Evolutionary conservation across 2,329 filamentous ascomycete species (phyloP), one percentile per base, ranked within the genome.

Genomic region (Seiridium unicorne): DNA sequence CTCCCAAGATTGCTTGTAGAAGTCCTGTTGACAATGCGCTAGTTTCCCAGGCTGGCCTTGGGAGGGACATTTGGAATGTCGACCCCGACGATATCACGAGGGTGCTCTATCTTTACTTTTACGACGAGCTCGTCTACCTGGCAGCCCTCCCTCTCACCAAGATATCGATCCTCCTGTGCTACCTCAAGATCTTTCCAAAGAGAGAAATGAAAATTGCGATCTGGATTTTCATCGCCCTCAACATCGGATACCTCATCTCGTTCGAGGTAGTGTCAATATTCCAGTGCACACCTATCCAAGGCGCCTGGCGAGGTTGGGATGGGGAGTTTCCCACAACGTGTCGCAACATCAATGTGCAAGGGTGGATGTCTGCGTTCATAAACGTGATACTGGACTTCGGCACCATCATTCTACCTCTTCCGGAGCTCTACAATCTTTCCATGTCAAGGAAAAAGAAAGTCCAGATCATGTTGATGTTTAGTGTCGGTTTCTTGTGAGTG

Each of bases 101-200:
- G 31, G 32, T 58, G n/a, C 31, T 58, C 5, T 35, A 51, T 9
- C 11, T 58, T 4, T 58, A 51, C 13, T 58, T 26, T 26, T 51
- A 36, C 35, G 48, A 58, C 18, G 55, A 57, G 31, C 34, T 57
- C n/a, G 31, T 57, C 31, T 57, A 57, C 32, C 18, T 38, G 7
- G 13, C 44, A 1, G 31, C 36, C n/a, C 34, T 44, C 13, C n/a
- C 55, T 8, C 31, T 68, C 10, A 65, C 63, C 34, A 70, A 69
- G 44, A 63, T 68, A 32, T 68, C 65, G 7, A 69, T 70, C 49
- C 64, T 69, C 8, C 60, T 66, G 11, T 68, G 69, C 51, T 70
- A 70, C 57, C 60, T 66, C 18, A 59, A 62, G 9, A 62, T 70
- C 51, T 68, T 69, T 35, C n/a, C n/a, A n/a, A 48, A 60, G 13